A percentile compares a stretch with the other conserved stretches of the same genome.
phyloP scores from a whole-genome alignment of 1,284 basidiomycete species.

The Coniferiporia sulphurascens region DNA sequence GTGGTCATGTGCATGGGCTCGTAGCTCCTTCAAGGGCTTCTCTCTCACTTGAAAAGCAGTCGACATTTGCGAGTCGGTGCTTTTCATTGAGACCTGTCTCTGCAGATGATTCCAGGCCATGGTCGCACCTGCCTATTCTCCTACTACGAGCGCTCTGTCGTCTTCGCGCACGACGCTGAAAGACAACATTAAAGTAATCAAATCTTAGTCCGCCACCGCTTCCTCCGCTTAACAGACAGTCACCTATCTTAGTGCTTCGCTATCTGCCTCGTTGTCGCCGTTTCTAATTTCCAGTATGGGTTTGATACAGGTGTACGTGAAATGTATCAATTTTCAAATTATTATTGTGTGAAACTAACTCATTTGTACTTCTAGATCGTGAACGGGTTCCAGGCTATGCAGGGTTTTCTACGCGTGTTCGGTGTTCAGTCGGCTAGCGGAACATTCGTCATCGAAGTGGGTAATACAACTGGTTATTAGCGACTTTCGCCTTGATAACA shows the following conservation, averaged over 20 bases:
- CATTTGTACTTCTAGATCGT: constrained; percentile 10
- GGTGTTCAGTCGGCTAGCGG: constrained; percentile 4
- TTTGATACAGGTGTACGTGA: constrained; percentile 16
- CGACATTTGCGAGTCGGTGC: not conserved
- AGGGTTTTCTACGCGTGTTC: constrained; percentile 20
- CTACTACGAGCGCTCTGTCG: not conserved
- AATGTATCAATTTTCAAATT: not conserved
- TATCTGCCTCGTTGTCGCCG: constrained; percentile 18
- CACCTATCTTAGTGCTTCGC: constrained; percentile 10
- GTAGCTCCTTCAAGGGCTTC: too few relatives aligned
- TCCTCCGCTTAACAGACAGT: too few relatives aligned
- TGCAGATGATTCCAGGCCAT: not conserved
- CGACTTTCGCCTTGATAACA: not conserved
- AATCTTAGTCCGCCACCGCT: too few relatives aligned
- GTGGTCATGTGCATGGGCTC: too few relatives aligned
- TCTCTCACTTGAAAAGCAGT: not conserved
- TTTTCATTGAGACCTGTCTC: not conserved
- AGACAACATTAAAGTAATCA: constrained; percentile 6
- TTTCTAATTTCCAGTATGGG: constrained; percentile 21
- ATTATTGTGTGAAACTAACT: not conserved
- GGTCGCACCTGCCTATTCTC: not conserved
- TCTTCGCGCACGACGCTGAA: constrained; percentile 1
- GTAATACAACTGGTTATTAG: not conserved
- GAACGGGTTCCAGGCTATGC: constrained; percentile 22
- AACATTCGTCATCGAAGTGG: constrained; percentile 15